Evolutionary conservation across 331 rosid genomes (phyloP).

Genomic region (Spiraea crenata): DNA sequence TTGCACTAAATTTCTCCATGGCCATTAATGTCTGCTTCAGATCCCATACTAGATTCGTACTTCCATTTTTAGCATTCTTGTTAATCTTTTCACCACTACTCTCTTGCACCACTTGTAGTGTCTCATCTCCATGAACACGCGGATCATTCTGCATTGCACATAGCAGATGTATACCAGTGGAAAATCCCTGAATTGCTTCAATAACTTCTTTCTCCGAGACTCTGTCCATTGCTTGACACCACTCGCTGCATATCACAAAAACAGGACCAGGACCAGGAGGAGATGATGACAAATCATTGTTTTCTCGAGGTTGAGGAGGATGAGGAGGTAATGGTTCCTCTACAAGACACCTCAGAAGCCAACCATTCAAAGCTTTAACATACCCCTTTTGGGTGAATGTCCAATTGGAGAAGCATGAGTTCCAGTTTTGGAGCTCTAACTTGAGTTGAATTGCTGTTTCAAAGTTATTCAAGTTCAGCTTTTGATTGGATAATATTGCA

Average conservation of each 20-base stretch:
- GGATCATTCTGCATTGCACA: no score
- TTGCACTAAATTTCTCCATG: conserved; percentile 51
- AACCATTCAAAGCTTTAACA: conserved; percentile 65
- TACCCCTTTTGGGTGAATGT: conserved; percentile 55
- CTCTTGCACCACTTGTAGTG: no score
- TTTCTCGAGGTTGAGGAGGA: no score
- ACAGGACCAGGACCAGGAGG: conserved; percentile 52
- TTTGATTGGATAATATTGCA: conserved; percentile 29
- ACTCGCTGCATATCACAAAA: conserved; percentile 57
- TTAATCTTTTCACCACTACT: no score
- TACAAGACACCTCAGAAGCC: conserved; percentile 65
- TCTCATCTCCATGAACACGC: no score
- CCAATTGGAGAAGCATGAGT: conserved; percentile 59
- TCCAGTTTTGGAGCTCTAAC: conserved; percentile 65
- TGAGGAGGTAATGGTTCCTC: conserved; percentile 52
- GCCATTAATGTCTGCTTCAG: conserved; percentile 54
- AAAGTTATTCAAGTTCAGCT: conserved; percentile 33
- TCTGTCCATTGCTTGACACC: conserved; percentile 62
- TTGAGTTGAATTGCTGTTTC: conserved; percentile 64
- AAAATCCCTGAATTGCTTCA: conserved; percentile 55
- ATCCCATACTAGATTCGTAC: conserved; percentile 32
- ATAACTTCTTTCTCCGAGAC: conserved; percentile 55
- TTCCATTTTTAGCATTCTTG: no score
- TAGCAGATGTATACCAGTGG: conserved; percentile 34
- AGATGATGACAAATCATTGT: no score